A percentile compares a stretch with the other conserved stretches of the same genome.
These are phyloP conservation scores for Fusarium sp. DNA, from an alignment of 2,329 filamentous ascomycete genomes.

Conservation along the genomic window DNA sequence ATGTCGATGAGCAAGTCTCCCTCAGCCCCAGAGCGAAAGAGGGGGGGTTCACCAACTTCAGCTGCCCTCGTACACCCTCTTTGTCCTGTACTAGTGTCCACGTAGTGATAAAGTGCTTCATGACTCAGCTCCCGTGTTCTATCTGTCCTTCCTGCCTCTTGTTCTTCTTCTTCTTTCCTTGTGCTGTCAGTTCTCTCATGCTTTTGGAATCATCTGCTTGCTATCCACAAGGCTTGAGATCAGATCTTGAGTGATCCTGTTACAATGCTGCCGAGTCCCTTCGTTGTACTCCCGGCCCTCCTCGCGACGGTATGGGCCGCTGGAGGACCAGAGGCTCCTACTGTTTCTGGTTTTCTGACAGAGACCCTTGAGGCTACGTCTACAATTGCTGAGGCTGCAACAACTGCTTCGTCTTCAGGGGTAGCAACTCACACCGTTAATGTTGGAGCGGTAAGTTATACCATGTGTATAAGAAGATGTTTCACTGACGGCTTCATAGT, in stretches of 20 bases:
- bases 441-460: conserved; percentile 40
- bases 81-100: conserved; percentile 23
- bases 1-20: conserved; percentile 11
- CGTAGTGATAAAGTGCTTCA: conserved; percentile 20
- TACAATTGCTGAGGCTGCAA: conserved; percentile 25
- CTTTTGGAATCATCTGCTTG: conserved; percentile 13
- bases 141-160: conserved; percentile 9
- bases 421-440: conserved; percentile 40
- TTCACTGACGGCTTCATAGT: conserved; percentile 25
- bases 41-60: conserved; percentile 9
- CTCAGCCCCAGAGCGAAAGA: conserved; percentile 32
- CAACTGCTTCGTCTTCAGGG: conserved; percentile 30
- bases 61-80: conserved; percentile 33
- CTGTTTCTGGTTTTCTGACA: background rate
- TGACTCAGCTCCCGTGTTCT: conserved; percentile 35
- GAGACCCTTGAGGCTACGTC: conserved; percentile 24
- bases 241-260: conserved; percentile 8
- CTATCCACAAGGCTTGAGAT: conserved; percentile 12
- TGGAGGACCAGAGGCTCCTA: background rate
- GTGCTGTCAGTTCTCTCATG: conserved; percentile 4
- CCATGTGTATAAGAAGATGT: background rate
- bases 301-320: conserved; percentile 33
- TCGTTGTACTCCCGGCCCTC: conserved; percentile 28
- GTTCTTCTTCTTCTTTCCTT: conserved; percentile 3
- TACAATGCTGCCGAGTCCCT: conserved; percentile 35